These are phyloP conservation scores for Tylopilus felleus DNA, from an alignment of 768 basidiomycete species.

Conservation along the genomic window DNA sequence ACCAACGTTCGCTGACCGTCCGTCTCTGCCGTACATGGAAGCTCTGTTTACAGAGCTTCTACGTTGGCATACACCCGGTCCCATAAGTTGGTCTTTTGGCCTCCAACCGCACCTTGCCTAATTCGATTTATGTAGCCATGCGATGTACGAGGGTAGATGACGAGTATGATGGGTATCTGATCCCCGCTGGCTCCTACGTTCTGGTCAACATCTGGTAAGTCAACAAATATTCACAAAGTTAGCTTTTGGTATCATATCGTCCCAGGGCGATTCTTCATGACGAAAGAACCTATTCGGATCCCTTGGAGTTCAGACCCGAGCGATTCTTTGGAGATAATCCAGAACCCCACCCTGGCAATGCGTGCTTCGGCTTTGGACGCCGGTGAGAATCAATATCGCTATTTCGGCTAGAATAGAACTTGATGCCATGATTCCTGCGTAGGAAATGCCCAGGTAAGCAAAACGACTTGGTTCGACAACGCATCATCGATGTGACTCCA, in stretches of 20 bases:
- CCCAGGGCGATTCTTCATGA: slow-evolving; percentile 20
- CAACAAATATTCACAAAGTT: no score
- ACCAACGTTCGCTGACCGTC: no score
- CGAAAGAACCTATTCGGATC: slow-evolving; percentile 12
- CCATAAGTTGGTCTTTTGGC: background rate
- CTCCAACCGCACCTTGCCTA: no score
- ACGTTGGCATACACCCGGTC: slow-evolving; percentile 19
- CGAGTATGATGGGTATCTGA: slow-evolving; percentile 19
- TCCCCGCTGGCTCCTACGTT: slow-evolving; percentile 24
- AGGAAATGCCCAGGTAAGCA: slow-evolving; percentile 15
- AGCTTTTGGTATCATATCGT: background rate
- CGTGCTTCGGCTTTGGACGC: slow-evolving; percentile 18
- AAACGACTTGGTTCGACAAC: no score
- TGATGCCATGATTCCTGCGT: background rate
- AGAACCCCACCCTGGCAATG: slow-evolving; percentile 14
- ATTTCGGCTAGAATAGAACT: background rate
- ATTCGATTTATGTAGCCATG: slow-evolving; percentile 1
- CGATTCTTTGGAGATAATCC: slow-evolving; percentile 22
- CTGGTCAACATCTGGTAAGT: slow-evolving; percentile 20
- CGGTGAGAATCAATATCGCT: background rate
- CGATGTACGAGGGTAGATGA: slow-evolving; percentile 17
- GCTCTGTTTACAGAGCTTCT: slow-evolving; percentile 26
- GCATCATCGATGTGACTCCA: no score
- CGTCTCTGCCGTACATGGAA: no score
- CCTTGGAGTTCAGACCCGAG: slow-evolving; percentile 23